These are phyloP conservation scores for Aspergillus clavatus DNA, from an alignment of 2,329 filamentous ascomycete species.

Conservation along the genomic window DNA sequence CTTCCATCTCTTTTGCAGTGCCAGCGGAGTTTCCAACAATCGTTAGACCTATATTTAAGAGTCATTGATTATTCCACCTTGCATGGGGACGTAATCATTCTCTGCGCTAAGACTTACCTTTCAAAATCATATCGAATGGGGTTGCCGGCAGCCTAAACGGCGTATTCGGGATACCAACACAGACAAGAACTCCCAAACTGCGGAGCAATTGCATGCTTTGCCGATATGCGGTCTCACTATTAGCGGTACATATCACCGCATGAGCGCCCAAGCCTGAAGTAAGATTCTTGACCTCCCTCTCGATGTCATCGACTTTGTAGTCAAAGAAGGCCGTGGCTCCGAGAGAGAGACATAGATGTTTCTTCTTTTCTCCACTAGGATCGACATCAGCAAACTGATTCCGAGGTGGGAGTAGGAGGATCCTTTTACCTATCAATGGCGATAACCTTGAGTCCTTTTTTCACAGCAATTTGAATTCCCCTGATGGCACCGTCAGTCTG, in stretches of 20 bases:
- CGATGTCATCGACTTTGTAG: constrained; percentile 34
- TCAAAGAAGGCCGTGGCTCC: constrained; percentile 34
- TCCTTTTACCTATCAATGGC: constrained; percentile 33
- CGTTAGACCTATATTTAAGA: constrained; percentile 31
- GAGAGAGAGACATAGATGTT: constrained; percentile 29
- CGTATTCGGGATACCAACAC: constrained; percentile 43
- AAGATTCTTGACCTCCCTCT: constrained; percentile 35
- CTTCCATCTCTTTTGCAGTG: constrained; percentile 43
- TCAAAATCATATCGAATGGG: constrained; percentile 46
- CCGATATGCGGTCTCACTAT: constrained; percentile 42
- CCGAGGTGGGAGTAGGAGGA: background rate
- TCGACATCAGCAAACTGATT: background rate
- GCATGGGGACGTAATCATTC: background rate
- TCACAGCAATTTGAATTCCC: constrained; percentile 36
- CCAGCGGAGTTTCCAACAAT: constrained; percentile 47
- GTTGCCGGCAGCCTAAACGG: constrained; percentile 43
- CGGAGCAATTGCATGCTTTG: constrained; percentile 43
- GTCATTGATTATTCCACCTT: constrained; percentile 4
- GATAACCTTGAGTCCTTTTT: constrained; percentile 34
- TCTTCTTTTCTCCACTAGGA: constrained; percentile 31
- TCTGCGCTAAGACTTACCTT: constrained; percentile 29
- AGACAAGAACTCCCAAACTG: constrained; percentile 45
- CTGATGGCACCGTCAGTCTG: constrained; percentile 13
- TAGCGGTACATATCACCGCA: constrained; percentile 45
- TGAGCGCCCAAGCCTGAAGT: constrained; percentile 44